Conservation (phyloP, 2,329 filamentous ascomycete species). For the Teratosphaeria pseudoeucalypti region DNA sequence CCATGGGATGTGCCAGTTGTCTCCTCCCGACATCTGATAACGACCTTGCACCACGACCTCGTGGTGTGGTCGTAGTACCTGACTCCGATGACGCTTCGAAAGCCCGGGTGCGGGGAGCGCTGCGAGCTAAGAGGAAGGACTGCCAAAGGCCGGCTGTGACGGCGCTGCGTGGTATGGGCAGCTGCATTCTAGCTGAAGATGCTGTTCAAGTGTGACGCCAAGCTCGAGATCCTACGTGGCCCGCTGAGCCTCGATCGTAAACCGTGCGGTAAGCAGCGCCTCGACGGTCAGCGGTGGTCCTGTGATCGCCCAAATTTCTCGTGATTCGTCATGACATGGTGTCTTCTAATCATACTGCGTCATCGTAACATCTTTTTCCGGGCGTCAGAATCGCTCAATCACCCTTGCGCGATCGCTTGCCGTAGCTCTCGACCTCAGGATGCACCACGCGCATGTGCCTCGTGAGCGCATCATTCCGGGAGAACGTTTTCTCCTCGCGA, state of each 20-base stretch:
- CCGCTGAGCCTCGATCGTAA: neutral
- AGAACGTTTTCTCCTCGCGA: conserved; percentile 95
- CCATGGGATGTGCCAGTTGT: neutral
- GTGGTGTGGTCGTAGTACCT: too few relatives aligned
- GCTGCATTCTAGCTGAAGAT: neutral
- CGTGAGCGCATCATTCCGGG: conserved; percentile 85
- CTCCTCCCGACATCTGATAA: neutral
- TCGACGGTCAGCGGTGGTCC: neutral
- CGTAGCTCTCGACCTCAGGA: conserved; percentile 74
- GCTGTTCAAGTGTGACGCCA: neutral
- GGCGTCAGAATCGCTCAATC: neutral
- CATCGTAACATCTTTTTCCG: neutral
- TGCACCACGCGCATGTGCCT: conserved; percentile 91
- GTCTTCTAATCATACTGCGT: neutral
- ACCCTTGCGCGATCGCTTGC: conserved; percentile 40
- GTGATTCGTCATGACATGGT: neutral
- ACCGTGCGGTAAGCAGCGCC: neutral
- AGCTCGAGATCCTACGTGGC: neutral
- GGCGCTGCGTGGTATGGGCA: neutral
- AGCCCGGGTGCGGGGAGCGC: too few relatives aligned
- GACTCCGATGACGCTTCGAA: too few relatives aligned
- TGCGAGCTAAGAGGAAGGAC: neutral
- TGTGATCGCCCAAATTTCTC: neutral
- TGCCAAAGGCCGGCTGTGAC: neutral
- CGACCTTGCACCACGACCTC: neutral